Evolutionary conservation across 108 stramenopile genomes (phyloP), one percentile per base, ranked within the genome.

Genomic region (Nitzschia sp.): DNA sequence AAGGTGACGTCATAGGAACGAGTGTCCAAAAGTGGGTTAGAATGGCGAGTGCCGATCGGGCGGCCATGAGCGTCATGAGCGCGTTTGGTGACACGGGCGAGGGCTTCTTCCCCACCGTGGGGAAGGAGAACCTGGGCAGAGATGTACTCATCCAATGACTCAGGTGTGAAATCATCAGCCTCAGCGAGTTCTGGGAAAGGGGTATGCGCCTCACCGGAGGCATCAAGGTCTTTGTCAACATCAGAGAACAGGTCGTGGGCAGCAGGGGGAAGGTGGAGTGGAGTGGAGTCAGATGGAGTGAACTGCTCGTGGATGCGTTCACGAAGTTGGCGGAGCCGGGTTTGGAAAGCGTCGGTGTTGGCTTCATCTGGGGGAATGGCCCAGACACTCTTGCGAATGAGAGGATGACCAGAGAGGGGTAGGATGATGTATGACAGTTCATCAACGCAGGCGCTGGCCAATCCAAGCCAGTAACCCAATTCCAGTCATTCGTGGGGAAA

Each of bases 11-110:
- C 51, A 65, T 72, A 78, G 11, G 62, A 9, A 8, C 62, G 55
- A 8, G 53, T 69, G 38, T 79, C 78, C 22, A 79, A 41, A 5
- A 72, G 41, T 26, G 67, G 78, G 54, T 73, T 73, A 9, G 22
- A 12, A 21, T 70, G 41, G 21, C 21, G 2, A 11, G 22, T 44
- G 10, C 75, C 67, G 8, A 76, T 56, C 5, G 43, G 61, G 0
- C 20, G 19, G 20, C 61, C 61, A 63, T 63, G 21, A 46, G 19
- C 42, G 8, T 63, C 61, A 19, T 21, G 41, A 10, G 20, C 38
- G 1, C 57, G 9, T 37, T 39, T 29, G 19, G 25, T 38, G 25
- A 58, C 57, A 20, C 19, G 19, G 37, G 34, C 57, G 0, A 19
- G 8, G 5, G 38, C 9, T 11, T 19, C 12, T 37, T 58, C 37